These are phyloP conservation scores for Mycena olivaceomarginata DNA, from an alignment of 768 basidiomycete species.

Conservation along the genomic window DNA sequence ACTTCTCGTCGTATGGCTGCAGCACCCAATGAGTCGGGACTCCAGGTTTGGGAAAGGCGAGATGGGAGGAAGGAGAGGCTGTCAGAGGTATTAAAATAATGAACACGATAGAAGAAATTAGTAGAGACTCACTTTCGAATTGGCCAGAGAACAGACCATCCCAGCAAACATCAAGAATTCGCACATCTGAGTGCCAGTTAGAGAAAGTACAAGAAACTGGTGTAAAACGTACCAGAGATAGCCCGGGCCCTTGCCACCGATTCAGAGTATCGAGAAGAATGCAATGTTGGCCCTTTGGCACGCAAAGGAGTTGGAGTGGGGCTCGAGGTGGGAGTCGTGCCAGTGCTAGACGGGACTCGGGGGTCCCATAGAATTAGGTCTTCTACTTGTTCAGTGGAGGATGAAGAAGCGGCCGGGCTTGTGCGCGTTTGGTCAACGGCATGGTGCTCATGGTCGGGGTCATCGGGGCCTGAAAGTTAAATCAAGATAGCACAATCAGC, in stretches of 20 bases:
- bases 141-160: not conserved
- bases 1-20: not conserved
- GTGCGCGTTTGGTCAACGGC: too few relatives aligned
- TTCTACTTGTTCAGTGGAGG: not conserved
- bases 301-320: too few relatives aligned
- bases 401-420: too few relatives aligned
- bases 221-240: too few relatives aligned
- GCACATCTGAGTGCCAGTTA: not conserved
- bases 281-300: too few relatives aligned
- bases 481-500: too few relatives aligned
- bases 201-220: not conserved
- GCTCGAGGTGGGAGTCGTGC: too few relatives aligned
- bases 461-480: too few relatives aligned
- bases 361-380: not conserved
- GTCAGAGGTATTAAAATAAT: not conserved
- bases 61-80: not conserved
- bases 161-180: not conserved
- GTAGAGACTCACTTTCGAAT: not conserved
- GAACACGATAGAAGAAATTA: not conserved
- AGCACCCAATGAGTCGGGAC: not conserved
- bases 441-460: too few relatives aligned
- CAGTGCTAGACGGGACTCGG: too few relatives aligned
- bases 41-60: not conserved
- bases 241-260: too few relatives aligned
- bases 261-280: too few relatives aligned